Percentiles rank a stretch among this genome's conserved stretches.
phyloP scores from a whole-genome alignment of 208 protist species.

The Leishmania braziliensis region DNA sequence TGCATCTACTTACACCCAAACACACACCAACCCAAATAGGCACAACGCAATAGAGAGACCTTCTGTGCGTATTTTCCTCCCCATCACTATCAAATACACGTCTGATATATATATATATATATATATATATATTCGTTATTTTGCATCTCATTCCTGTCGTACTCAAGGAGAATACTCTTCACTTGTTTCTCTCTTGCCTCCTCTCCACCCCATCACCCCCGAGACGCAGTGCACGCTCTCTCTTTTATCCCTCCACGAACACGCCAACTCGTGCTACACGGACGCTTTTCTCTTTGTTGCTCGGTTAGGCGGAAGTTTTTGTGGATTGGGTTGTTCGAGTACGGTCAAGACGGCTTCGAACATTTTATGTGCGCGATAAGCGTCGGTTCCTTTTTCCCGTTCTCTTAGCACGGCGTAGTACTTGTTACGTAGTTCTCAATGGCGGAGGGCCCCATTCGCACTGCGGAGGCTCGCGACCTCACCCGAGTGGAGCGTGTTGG shows the following conservation, averaged over 20 bases:
- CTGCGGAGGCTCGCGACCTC: conserved; percentile 95
- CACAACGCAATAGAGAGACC: background rate
- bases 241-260: background rate
- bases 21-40: background rate
- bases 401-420: background rate
- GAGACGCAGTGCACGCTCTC: background rate
- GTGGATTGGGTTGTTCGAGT: background rate
- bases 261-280: background rate
- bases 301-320: background rate
- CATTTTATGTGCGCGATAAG: background rate
- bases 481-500: conserved; percentile 97
- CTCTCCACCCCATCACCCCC: background rate
- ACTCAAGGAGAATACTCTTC: background rate
- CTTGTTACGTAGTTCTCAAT: conserved; percentile 26
- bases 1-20: background rate
- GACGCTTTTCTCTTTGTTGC: background rate
- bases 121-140: background rate
- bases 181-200: background rate
- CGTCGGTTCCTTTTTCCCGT: background rate
- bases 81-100: too few relatives aligned
- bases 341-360: background rate
- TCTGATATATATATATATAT: background rate
- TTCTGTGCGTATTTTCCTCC: too few relatives aligned
- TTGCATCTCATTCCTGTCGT: background rate
- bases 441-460: conserved; percentile 75